Percentiles rank a stretch among this genome's conserved stretches.
These are phyloP conservation scores for Russula vinacea DNA, from an alignment of 768 basidiomycete species.

Conservation along the genomic window DNA sequence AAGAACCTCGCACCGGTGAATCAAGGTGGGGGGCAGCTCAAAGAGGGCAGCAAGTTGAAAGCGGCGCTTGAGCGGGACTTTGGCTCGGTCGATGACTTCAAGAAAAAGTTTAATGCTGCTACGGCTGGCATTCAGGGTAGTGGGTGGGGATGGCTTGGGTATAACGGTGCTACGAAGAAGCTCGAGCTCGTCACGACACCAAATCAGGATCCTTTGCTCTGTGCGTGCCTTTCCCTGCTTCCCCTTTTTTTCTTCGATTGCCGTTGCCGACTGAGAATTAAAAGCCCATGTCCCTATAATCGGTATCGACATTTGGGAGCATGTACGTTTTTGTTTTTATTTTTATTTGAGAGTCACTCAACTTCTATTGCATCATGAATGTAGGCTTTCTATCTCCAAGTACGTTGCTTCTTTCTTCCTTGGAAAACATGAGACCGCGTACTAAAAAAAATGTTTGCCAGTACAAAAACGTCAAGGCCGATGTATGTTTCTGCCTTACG, in stretches of 20 bases:
- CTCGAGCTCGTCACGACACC: slow-evolving; percentile 91
- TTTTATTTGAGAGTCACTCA: slow-evolving; percentile 56
- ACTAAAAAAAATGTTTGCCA: slow-evolving; percentile 34
- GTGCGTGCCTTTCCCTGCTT: slow-evolving; percentile 37
- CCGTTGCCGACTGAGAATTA: slow-evolving; percentile 10
- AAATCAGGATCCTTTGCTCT: slow-evolving; percentile 91
- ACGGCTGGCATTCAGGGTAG: slow-evolving; percentile 94
- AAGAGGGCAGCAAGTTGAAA: slow-evolving; percentile 66
- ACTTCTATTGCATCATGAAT: slow-evolving; percentile 22
- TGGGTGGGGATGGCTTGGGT: slow-evolving; percentile 98
- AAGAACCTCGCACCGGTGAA: slow-evolving; percentile 83
- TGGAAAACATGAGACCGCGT: not conserved
- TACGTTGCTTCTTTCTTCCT: not conserved
- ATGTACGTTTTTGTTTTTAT: slow-evolving; percentile 41
- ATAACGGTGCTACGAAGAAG: slow-evolving; percentile 59
- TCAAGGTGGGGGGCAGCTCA: slow-evolving; percentile 61
- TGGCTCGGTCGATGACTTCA: slow-evolving; percentile 81
- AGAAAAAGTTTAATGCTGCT: slow-evolving; percentile 79
- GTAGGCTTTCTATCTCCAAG: slow-evolving; percentile 27
- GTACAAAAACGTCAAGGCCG: slow-evolving; percentile 91
- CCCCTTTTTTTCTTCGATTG: not conserved
- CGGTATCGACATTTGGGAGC: slow-evolving; percentile 98
- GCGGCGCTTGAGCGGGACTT: slow-evolving; percentile 76
- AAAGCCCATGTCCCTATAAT: slow-evolving; percentile 84
- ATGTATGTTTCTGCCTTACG: slow-evolving; percentile 54